phyloP scores from a whole-genome alignment of 208 protist species.

The Wallacemonas sp. region DNA sequence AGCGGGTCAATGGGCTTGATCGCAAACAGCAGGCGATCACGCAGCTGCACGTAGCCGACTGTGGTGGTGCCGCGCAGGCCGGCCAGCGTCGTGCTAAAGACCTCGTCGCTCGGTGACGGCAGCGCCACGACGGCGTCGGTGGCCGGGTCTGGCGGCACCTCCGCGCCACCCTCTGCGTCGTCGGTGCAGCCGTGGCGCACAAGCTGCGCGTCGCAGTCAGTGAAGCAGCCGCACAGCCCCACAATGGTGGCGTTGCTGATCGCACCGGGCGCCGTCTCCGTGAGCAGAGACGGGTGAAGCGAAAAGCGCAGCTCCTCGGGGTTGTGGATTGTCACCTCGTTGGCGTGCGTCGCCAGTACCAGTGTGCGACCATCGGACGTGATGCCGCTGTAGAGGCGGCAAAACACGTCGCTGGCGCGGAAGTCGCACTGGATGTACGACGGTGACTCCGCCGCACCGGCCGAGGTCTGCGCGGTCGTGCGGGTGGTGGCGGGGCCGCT shows the following conservation, averaged over 20 bases:
- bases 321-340: slow-evolving; percentile 43
- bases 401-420: slow-evolving; percentile 61
- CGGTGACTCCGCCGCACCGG: slow-evolving; percentile 21
- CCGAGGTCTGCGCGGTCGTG: background rate
- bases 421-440: slow-evolving; percentile 59
- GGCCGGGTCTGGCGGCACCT: background rate
- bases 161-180: too few species aligned
- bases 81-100: background rate
- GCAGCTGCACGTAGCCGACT: slow-evolving; percentile 74
- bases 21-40: slow-evolving; percentile 73
- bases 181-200: too few species aligned
- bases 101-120: background rate
- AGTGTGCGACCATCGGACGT: slow-evolving; percentile 60
- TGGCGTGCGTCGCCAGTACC: slow-evolving; percentile 64
- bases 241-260: background rate
- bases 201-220: background rate
- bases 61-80: slow-evolving; percentile 16
- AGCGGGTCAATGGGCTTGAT: slow-evolving; percentile 73
- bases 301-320: slow-evolving; percentile 57
- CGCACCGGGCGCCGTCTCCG: background rate
- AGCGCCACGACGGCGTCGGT: background rate
- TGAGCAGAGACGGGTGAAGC: slow-evolving; percentile 25
- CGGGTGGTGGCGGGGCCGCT: too few species aligned
- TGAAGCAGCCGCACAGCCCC: background rate
- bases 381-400: slow-evolving; percentile 58